phyloP scores from a whole-genome alignment of 2,329 filamentous ascomycete species.

The Alternaria angustiovoidea region DNA sequence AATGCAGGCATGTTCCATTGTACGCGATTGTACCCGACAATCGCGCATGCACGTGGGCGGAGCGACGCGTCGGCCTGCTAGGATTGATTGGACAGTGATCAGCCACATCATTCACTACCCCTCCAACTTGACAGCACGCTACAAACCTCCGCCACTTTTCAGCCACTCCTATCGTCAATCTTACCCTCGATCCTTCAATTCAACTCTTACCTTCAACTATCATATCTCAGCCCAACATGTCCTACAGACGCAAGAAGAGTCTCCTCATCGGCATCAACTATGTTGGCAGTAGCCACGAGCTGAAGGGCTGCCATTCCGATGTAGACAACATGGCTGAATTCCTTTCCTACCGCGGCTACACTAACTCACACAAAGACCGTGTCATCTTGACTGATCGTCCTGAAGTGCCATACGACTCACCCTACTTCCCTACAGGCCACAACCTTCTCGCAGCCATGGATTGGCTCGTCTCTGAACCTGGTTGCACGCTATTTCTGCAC shows the following conservation, averaged over 20 bases:
- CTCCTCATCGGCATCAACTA: conserved; percentile 65
- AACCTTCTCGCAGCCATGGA: conserved; percentile 63
- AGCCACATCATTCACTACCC: conserved; percentile 33
- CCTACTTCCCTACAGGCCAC: conserved; percentile 52
- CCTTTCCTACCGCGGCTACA: conserved; percentile 55
- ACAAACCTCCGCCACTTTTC: background rate
- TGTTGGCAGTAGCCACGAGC: conserved; percentile 52
- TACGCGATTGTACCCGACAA: background rate
- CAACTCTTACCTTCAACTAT: background rate
- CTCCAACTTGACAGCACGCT: conserved; percentile 17
- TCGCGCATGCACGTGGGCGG: conserved; percentile 11
- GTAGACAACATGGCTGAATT: conserved; percentile 60
- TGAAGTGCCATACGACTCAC: conserved; percentile 37
- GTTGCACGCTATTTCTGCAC: conserved; percentile 63
- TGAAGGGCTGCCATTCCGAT: conserved; percentile 60
- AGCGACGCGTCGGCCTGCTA: conserved; percentile 19
- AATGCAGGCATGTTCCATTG: background rate
- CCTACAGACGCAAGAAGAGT: conserved; percentile 52
- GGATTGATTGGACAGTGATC: conserved; percentile 20
- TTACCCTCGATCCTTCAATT: background rate
- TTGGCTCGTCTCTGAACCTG: conserved; percentile 64
- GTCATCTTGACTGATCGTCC: conserved; percentile 56
- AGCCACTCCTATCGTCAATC: conserved; percentile 1
- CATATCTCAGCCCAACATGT: conserved; percentile 15
- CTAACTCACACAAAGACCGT: conserved; percentile 51